phyloP scores from a whole-genome alignment of 805 yeast genomes.

The Wickerhamomyces queroliae region DNA sequence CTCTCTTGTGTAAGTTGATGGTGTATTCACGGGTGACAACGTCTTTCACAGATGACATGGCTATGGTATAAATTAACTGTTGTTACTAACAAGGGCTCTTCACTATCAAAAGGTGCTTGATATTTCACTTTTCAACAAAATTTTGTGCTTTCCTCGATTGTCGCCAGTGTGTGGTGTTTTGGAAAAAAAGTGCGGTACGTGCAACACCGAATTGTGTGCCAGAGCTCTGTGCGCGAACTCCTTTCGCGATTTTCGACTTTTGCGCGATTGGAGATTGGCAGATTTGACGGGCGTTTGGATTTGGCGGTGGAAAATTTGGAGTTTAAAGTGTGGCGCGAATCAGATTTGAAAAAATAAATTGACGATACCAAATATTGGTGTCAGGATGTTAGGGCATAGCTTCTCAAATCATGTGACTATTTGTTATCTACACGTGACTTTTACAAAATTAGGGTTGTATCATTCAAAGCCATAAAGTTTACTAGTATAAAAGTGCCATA shows the following conservation, averaged over 20 bases:
- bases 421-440: neutral
- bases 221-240: too few species aligned
- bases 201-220: neutral
- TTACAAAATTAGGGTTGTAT: too few species aligned
- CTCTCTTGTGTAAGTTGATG: slow-evolving; percentile 99
- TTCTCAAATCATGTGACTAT: neutral
- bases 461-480: slow-evolving; percentile 31
- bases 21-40: slow-evolving; percentile 99
- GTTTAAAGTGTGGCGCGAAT: too few species aligned
- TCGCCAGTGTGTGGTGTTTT: too few species aligned
- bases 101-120: neutral
- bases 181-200: too few species aligned
- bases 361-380: too few species aligned
- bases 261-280: neutral
- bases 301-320: too few species aligned
- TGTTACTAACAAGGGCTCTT: slow-evolving; percentile 3
- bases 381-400: neutral
- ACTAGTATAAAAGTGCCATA: slow-evolving; percentile 22
- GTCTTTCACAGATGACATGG: slow-evolving; percentile 82
- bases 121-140: neutral
- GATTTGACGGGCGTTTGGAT: neutral
- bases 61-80: slow-evolving; percentile 6
- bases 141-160: neutral
- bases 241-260: neutral
- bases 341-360: too few species aligned